Evolutionary conservation across 139 green algal species (phyloP).

Genomic region (Micromonas pusilla): DNA sequence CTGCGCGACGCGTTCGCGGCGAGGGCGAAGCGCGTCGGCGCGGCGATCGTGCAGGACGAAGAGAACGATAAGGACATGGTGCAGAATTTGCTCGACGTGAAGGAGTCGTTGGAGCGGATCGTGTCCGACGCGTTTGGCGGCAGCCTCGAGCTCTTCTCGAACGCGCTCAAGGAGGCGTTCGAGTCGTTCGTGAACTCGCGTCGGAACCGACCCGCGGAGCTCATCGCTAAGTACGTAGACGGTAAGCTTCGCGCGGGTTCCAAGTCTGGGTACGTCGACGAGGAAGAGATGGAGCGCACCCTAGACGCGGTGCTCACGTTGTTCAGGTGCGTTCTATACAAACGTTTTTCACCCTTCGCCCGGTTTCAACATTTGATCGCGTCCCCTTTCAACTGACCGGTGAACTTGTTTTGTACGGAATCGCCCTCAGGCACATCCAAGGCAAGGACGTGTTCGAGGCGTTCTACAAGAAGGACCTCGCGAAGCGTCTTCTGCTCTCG

Average conservation of each 20-base stretch:
- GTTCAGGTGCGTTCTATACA: no score
- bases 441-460: constrained; percentile 99
- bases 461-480: constrained; percentile 99
- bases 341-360: no score
- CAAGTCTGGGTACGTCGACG: constrained; percentile 63
- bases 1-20: constrained; percentile 61
- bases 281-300: constrained; percentile 79
- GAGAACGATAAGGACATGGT: constrained; percentile 88
- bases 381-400: no score
- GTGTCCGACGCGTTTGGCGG: constrained; percentile 46
- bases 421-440: constrained; percentile 81
- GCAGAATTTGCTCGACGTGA: constrained; percentile 62
- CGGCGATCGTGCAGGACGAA: constrained; percentile 69
- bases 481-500: constrained; percentile 78
- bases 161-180: constrained; percentile 85
- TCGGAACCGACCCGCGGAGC: constrained; percentile 38
- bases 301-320: constrained; percentile 83
- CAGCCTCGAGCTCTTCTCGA: constrained; percentile 57
- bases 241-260: constrained; percentile 60
- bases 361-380: no score
- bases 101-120: constrained; percentile 56
- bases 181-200: constrained; percentile 88
- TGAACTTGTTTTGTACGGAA: no score
- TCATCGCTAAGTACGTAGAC: constrained; percentile 93
- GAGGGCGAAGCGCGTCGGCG: constrained; percentile 62